A percentile compares a stretch with the other conserved stretches of the same genome.
These are phyloP conservation scores for Neurospora sp. DNA, from an alignment of 2,329 filamentous ascomycete genomes.

Conservation along the genomic window DNA sequence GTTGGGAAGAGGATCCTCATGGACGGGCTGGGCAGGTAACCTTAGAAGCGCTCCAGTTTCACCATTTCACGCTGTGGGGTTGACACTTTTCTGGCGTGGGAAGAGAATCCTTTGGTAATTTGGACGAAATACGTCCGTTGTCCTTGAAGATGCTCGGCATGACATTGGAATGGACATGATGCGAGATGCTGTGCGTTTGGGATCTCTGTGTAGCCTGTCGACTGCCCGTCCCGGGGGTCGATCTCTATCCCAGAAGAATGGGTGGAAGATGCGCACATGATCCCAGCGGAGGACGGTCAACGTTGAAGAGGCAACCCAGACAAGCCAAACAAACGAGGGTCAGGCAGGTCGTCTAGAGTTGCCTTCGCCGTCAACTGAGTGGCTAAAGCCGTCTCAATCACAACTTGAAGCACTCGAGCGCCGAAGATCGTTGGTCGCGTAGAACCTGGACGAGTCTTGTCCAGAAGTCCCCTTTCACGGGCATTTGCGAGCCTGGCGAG, in stretches of 20 bases:
- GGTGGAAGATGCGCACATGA: neutral
- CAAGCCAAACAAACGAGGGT: neutral
- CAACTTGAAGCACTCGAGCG: neutral
- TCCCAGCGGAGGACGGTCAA: neutral
- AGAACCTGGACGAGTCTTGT: neutral
- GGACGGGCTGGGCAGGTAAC: neutral
- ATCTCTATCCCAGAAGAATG: neutral
- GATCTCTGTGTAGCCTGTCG: neutral
- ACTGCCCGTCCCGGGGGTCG: neutral
- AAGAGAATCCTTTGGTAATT: neutral
- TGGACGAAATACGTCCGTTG: neutral
- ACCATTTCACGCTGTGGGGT: neutral
- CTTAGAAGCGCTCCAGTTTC: neutral
- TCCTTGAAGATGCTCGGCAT: neutral
- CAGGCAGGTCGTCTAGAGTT: neutral
- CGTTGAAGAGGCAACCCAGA: neutral
- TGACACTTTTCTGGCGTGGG: neutral
- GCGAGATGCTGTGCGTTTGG: neutral
- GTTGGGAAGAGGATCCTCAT: neutral
- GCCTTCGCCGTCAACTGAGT: neutral
- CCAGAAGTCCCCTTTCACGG: neutral
- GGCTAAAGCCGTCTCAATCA: neutral
- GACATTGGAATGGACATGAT: neutral
- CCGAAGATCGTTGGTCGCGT: neutral
- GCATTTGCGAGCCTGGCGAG: neutral